Evolutionary conservation across 768 basidiomycete species (phyloP), one percentile per base, ranked within the genome.

Genomic region (Crucibulum laeve): DNA sequence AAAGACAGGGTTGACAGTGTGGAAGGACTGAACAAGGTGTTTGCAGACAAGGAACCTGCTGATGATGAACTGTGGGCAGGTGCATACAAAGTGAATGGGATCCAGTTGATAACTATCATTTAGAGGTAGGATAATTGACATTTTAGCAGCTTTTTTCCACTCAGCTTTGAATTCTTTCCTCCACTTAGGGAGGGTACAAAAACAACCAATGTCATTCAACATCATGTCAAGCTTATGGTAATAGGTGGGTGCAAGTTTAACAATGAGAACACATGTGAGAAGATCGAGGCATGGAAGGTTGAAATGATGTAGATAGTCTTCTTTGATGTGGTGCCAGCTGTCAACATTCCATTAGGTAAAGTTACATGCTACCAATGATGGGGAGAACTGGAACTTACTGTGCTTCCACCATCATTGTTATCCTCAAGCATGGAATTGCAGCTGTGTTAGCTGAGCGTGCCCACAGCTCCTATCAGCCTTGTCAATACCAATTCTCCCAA

Each of bases 251-350:
- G 35, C 35, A 36, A 36, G 35, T 19, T 36, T 36, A 6, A 7
- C 6, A 17, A 36, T 19, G 10, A 36, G 18, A 19, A 36, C 44
- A 56, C 61, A 61, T 13, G 49, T 40, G 5, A 63, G 49, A 11
- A 62, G 28, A 38, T 61, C 61, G 8, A 10, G 18, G 7, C 35
- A 18, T 7, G 35, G 35, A 7, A 36, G 35, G 18, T 18, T 10
- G 17, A 37, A 56, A 35, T 26, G 51, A 45, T 54, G 51, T 1
- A 64, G 49, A 41, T 53, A 64, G 26, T 63, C 56, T 1, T 56
- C 18, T 42, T 65, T 65, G 35, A 65, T 62, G 8, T 47, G 46
- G 2, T 53, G 53, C 63, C 63, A 65, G 43, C 61, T 61, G 26
- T 28, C 13, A n/a, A 41, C 6, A 24, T 43, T 8, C 6, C 7